Conservation (phyloP, 2,329 filamentous ascomycete genomes). For the Colletotrichum coccodes region DNA sequence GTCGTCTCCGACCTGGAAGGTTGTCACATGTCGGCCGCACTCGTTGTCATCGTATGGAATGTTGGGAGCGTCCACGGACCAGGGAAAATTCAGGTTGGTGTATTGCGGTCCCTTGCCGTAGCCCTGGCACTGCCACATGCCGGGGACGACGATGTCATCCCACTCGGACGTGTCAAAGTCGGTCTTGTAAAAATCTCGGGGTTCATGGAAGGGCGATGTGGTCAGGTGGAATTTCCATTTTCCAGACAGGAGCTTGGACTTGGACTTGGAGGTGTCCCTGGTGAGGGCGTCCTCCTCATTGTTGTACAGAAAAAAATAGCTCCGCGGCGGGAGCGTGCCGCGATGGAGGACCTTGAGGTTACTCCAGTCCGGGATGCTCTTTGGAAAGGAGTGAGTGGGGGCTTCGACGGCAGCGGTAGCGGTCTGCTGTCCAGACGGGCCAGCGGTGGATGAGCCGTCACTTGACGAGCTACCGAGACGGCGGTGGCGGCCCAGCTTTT, state of each 20-base stretch:
- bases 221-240: slow-evolving; percentile 64
- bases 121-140: slow-evolving; percentile 78
- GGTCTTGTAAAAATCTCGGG: slow-evolving; percentile 49
- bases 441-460: slow-evolving; percentile 16
- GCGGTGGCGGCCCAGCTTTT: slow-evolving; percentile 16
- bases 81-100: slow-evolving; percentile 75
- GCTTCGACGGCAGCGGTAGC: not conserved
- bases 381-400: slow-evolving; percentile 39
- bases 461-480: slow-evolving; percentile 20
- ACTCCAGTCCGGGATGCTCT: slow-evolving; percentile 64
- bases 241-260: slow-evolving; percentile 58
- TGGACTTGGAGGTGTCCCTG: slow-evolving; percentile 49
- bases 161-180: slow-evolving; percentile 51
- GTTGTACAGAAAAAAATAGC: slow-evolving; percentile 64
- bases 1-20: slow-evolving; percentile 61
- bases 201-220: slow-evolving; percentile 56
- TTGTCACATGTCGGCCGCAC: slow-evolving; percentile 69
- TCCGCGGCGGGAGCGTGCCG: slow-evolving; percentile 64
- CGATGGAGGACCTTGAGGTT: slow-evolving; percentile 67
- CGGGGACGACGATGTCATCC: slow-evolving; percentile 69
- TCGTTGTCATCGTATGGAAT: slow-evolving; percentile 73
- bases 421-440: not conserved
- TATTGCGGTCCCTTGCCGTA: slow-evolving; percentile 73
- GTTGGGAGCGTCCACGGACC: slow-evolving; percentile 73
- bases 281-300: slow-evolving; percentile 58